Evolutionary conservation across 331 rosid species (phyloP).

Genomic region (Cydonia oblonga): DNA sequence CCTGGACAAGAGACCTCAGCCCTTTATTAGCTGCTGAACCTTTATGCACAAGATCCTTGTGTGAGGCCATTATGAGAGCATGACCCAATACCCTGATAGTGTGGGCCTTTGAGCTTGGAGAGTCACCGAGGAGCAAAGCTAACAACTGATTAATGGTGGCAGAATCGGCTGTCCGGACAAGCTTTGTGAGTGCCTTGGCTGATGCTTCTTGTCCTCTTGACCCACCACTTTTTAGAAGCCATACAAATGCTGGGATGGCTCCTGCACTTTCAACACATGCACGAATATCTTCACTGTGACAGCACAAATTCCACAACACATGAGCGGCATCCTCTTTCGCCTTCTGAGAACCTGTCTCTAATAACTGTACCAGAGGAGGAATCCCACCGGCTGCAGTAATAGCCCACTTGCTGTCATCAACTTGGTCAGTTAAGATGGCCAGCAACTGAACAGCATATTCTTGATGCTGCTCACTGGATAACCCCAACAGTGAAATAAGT

Average conservation of each 20-base stretch:
- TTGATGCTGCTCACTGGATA: constrained; percentile 94
- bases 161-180: constrained; percentile 70
- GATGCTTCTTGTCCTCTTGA: constrained; percentile 86
- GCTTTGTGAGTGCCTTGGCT: constrained; percentile 79
- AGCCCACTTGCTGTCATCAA: constrained; percentile 98
- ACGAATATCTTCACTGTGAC: constrained; percentile 95
- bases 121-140: constrained; percentile 77
- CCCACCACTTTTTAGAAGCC: constrained; percentile 87
- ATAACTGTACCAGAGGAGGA: constrained; percentile 87
- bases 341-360: constrained; percentile 84
- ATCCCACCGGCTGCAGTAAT: constrained; percentile 98
- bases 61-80: constrained; percentile 68
- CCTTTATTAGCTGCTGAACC: constrained; percentile 83
- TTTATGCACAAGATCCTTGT: constrained; percentile 57
- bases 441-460: constrained; percentile 87
- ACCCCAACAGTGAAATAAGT: constrained; percentile 71
- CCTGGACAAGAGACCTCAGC: constrained; percentile 74
- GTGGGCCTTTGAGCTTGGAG: constrained; percentile 66
- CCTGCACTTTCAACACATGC: constrained; percentile 99
- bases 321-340: constrained; percentile 96
- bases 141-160: constrained; percentile 81
- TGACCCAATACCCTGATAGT: constrained; percentile 79
- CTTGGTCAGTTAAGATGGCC: constrained; percentile 71
- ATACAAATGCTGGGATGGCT: constrained; percentile 79
- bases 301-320: constrained; percentile 82